phyloP scores from a whole-genome alignment of 768 basidiomycete species.

The Cubamyces sp. region DNA sequence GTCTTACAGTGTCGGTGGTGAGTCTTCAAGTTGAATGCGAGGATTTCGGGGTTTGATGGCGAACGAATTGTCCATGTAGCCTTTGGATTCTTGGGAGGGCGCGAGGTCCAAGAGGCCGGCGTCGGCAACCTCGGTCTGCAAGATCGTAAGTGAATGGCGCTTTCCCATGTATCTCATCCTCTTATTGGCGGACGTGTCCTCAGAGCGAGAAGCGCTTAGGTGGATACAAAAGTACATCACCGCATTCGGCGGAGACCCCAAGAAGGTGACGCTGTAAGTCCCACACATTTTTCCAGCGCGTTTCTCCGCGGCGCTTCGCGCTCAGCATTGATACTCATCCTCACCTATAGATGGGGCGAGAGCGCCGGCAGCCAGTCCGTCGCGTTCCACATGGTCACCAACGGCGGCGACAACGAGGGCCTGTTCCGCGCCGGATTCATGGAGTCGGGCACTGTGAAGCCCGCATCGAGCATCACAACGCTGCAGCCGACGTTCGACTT shows the following conservation, averaged over 20 bases:
- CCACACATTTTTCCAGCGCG: too few relatives aligned
- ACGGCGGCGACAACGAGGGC: conserved; percentile 25
- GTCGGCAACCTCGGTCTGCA: conserved; percentile 41
- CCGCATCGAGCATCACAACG: conserved; percentile 10
- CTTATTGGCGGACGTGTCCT: not conserved
- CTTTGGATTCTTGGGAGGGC: conserved; percentile 31
- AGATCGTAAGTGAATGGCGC: conserved; percentile 32
- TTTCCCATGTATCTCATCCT: not conserved
- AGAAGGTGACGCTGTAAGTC: conserved; percentile 40
- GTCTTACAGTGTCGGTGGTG: conserved; percentile 34
- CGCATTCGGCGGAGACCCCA: conserved; percentile 43
- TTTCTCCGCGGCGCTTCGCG: too few relatives aligned
- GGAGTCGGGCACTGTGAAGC: conserved; percentile 20
- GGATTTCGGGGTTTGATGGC: not conserved
- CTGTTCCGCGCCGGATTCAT: conserved; percentile 30
- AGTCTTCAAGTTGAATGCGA: not conserved
- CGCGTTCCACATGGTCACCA: conserved; percentile 28
- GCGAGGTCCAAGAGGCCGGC: conserved; percentile 27
- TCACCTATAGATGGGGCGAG: conserved; percentile 25
- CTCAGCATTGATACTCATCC: not conserved
- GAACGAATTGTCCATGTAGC: conserved; percentile 6
- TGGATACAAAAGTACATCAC: conserved; percentile 37
- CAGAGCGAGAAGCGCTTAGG: conserved; percentile 43
- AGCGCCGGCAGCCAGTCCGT: conserved; percentile 30
- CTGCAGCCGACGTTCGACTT: conserved; percentile 38